Conservation (phyloP, 2,329 filamentous ascomycete genomes). For the Lachnum nothofagi region DNA sequence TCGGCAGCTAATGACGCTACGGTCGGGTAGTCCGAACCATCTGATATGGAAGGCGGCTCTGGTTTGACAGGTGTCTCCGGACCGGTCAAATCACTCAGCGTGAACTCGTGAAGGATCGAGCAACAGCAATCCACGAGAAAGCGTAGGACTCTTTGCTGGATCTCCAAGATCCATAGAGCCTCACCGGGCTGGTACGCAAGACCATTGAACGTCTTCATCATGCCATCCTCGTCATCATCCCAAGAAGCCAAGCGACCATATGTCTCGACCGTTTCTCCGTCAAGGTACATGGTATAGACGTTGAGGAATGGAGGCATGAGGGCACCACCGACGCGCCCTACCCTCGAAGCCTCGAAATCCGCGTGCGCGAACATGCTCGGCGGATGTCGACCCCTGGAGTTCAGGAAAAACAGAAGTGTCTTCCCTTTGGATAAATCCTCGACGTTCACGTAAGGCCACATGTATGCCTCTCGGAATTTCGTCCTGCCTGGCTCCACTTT, state of each 20-base stretch:
- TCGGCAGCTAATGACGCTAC: conserved; percentile 42
- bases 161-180: conserved; percentile 47
- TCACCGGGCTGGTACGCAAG: conserved; percentile 41
- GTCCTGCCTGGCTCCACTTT: conserved; percentile 17
- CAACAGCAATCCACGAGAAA: conserved; percentile 48
- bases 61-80: conserved; percentile 34
- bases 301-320: conserved; percentile 29
- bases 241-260: conserved; percentile 37
- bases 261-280: conserved; percentile 29
- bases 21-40: conserved; percentile 34
- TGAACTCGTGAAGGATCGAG: conserved; percentile 48
- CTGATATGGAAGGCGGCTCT: conserved; percentile 35
- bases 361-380: conserved; percentile 45
- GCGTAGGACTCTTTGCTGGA: conserved; percentile 42
- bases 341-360: conserved; percentile 36
- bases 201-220: conserved; percentile 33
- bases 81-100: conserved; percentile 27
- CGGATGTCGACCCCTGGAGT: conserved; percentile 43
- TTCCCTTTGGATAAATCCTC: conserved; percentile 47
- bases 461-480: conserved; percentile 34
- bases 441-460: conserved; percentile 53
- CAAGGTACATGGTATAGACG: conserved; percentile 34
- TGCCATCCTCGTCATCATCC: conserved; percentile 36
- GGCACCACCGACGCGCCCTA: conserved; percentile 28
- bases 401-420: conserved; percentile 46